Conservation (phyloP, 1,284 basidiomycete genomes). For the Ceratobasidium sp. region DNA sequence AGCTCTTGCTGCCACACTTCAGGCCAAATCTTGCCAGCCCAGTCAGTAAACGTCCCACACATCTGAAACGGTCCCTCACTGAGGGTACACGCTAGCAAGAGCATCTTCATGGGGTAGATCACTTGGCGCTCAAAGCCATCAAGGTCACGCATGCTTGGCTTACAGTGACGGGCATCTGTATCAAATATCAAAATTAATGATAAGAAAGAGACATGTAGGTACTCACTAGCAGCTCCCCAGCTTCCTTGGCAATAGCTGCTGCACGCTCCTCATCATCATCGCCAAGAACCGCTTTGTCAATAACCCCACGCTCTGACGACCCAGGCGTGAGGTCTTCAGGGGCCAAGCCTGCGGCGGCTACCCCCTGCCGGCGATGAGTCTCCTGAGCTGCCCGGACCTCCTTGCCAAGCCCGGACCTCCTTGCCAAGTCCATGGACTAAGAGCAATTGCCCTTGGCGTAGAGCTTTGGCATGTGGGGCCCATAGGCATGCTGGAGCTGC, state of each 20-base stretch:
- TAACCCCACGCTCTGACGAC: no score
- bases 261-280: constrained; percentile 4
- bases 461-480: not conserved
- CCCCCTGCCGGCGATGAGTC: not conserved
- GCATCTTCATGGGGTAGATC: not conserved
- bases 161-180: not conserved
- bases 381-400: not conserved
- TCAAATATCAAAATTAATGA: not conserved
- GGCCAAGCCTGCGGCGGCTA: not conserved
- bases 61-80: not conserved
- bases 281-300: no score
- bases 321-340: no score
- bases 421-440: not conserved
- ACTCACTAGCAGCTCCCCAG: not conserved
- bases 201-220: not conserved
- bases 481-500: not conserved
- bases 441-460: not conserved
- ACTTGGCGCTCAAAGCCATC: constrained; percentile 1
- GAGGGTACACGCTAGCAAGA: not conserved
- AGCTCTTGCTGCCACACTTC: not conserved
- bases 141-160: constrained; percentile 1
- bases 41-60: not conserved
- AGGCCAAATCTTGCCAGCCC: not conserved
- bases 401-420: no score
- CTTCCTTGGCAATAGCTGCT: not conserved